Evolutionary conservation across 2,329 filamentous ascomycete genomes (phyloP).

Genomic region (Nannizziopsis arthrosporioides): DNA sequence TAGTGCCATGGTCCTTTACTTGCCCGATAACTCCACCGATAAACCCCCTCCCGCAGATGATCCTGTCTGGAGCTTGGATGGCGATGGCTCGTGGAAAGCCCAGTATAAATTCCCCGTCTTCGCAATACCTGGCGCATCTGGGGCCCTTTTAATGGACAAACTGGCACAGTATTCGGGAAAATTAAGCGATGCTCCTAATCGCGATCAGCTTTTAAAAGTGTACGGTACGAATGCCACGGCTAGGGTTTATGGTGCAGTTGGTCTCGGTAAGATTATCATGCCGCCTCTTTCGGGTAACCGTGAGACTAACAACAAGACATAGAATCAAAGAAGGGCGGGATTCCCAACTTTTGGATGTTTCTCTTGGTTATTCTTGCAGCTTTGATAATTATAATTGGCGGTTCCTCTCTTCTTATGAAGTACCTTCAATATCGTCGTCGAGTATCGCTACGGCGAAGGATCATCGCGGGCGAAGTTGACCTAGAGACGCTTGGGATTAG

Average conservation of each 20-base stretch:
- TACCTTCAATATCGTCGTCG: constrained; percentile 62
- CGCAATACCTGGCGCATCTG: constrained; percentile 59
- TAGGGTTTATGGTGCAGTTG: constrained; percentile 42
- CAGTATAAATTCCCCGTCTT: constrained; percentile 70
- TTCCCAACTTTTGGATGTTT: constrained; percentile 75
- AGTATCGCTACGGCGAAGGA: constrained; percentile 53
- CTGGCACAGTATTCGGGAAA: constrained; percentile 68
- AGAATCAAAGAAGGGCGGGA: background rate
- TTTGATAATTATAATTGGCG: constrained; percentile 54
- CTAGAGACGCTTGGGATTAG: constrained; percentile 78
- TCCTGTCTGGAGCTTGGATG: constrained; percentile 57
- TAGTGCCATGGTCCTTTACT: constrained; percentile 48
- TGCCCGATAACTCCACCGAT: constrained; percentile 37
- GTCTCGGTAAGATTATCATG: constrained; percentile 29
- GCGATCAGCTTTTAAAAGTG: constrained; percentile 23
- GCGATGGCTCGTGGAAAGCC: constrained; percentile 58
- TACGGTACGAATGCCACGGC: constrained; percentile 36
- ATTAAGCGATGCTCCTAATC: constrained; percentile 37
- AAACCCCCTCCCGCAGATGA: constrained; percentile 57
- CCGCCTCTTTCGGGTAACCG: background rate
- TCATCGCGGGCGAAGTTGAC: constrained; percentile 69
- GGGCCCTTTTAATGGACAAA: constrained; percentile 56
- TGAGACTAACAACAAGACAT: constrained; percentile 10
- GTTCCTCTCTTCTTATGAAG: constrained; percentile 63
- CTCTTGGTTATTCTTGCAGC: constrained; percentile 57